Conservation (phyloP, 768 basidiomycete species). For the Phlebiopsis gigantea region DNA sequence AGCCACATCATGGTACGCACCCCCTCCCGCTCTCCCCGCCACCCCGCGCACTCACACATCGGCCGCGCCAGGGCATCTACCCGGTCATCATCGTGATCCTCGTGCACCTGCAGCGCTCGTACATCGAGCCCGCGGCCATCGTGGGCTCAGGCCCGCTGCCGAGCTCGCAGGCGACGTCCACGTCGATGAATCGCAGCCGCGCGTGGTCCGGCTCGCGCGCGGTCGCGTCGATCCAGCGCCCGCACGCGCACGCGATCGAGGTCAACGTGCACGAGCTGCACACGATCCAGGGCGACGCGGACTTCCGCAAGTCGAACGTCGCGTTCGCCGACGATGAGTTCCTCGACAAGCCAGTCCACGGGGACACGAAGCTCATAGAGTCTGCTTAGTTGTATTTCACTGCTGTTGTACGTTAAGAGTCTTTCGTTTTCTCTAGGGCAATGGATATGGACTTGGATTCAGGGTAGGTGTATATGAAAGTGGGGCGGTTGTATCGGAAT, state of each 20-base stretch:
- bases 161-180: neutral
- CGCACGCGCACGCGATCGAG: neutral
- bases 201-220: neutral
- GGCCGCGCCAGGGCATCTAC: constrained; percentile 16
- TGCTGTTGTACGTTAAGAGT: too few relatives aligned
- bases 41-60: neutral
- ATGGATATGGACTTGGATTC: neutral
- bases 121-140: neutral
- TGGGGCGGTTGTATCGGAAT: too few relatives aligned
- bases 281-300: neutral
- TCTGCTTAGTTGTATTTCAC: neutral
- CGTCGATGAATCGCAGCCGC: neutral
- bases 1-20: constrained; percentile 18
- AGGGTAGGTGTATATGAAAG: too few relatives aligned
- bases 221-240: neutral
- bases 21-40: too few relatives aligned
- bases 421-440: neutral
- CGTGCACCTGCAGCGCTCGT: constrained; percentile 12
- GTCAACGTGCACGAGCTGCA: neutral
- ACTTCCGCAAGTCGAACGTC: neutral
- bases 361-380: neutral
- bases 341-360: neutral
- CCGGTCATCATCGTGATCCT: constrained; percentile 20
- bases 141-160: neutral
- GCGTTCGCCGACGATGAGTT: neutral